Base-by-base conservation (phyloP, 1,139 yeast species). In the Casaregolazyma lundiana region DNA sequence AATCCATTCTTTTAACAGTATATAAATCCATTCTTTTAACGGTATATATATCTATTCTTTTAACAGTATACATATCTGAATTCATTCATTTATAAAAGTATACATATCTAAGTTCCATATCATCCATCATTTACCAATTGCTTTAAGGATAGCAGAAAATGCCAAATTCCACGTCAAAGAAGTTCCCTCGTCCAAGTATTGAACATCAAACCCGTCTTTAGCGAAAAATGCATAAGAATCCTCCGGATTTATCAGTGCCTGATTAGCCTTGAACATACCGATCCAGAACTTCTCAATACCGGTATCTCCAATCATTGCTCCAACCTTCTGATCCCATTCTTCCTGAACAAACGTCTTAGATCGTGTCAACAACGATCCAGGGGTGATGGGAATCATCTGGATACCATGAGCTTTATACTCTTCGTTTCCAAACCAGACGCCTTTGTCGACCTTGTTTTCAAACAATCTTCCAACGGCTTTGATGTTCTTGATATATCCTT, bases 151-250 rank as follows among this genome's bases (percentile, higher is more conserved):
- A 2, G 19, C 45, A 5, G 45, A 38, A 35, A 35, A 87, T 0
- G 95, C 84, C 55, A 88, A 68, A 24, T 88, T 75, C 96, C 97
- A 89, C 0, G 96, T 84, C 57, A 81, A 70, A 52, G 95, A 81
- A 75, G 84, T 90, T 0, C 97, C 97, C 47, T 77, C 77, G 61
- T 90, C 97, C 53, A 90, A 73, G 68, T 77, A 80, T 11, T 62
- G 59, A 6, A 50, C 38, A 35, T 64, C 59, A 62, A 80, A 84
- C 29, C 59, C 55, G 1, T 68, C 51, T 8, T 71, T 60, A n/a
- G 78, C 65, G 65, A 88, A 88, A 67, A 84, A 87, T 0, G 67
- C 60, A 64, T 77, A 84, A 0, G 94, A 73, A 0, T 73, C 52
- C 41, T 61, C 51, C 0, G 96, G 84, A 61, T 87, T 84, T 52